Conservation (phyloP, 2,329 filamentous ascomycete species). For the Drechmeria coniospora region DNA sequence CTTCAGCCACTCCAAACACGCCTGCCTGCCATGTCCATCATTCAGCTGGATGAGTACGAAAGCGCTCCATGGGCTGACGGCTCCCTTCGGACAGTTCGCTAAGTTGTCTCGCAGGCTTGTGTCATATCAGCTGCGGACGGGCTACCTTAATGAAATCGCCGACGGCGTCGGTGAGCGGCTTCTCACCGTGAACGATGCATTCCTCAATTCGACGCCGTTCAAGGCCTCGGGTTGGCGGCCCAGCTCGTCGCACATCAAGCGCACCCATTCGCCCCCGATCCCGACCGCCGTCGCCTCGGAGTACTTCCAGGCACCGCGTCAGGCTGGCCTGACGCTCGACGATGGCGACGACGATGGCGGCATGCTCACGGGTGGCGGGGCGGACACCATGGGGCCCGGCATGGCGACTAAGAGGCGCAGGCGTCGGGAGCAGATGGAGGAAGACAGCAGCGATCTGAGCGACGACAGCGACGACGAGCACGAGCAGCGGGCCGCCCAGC, state of each 20-base stretch:
- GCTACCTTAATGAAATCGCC: conserved; percentile 65
- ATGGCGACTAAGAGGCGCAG: conserved; percentile 51
- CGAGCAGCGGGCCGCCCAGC: conserved; percentile 63
- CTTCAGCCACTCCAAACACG: neutral
- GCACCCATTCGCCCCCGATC: conserved; percentile 74
- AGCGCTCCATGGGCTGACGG: neutral
- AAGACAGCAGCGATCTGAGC: conserved; percentile 73
- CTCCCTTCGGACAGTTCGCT: neutral
- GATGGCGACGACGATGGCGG: conserved; percentile 59
- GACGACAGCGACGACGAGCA: conserved; percentile 72
- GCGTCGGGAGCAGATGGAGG: conserved; percentile 60
- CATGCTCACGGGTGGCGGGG: conserved; percentile 52
- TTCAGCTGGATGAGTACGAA: conserved; percentile 23
- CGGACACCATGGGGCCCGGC: conserved; percentile 53
- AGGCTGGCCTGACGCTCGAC: conserved; percentile 47
- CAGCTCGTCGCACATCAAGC: conserved; percentile 60
- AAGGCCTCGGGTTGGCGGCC: conserved; percentile 69
- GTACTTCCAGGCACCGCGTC: conserved; percentile 62
- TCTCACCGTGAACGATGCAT: conserved; percentile 64
- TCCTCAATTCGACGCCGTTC: conserved; percentile 68
- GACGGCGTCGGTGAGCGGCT: conserved; percentile 76
- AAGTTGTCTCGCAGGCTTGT: conserved; percentile 43
- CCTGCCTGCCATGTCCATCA: conserved; percentile 18
- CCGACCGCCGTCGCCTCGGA: conserved; percentile 69
- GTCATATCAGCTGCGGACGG: conserved; percentile 66